Conservation (phyloP, 768 basidiomycete species). For the Agrocybe pediades region DNA sequence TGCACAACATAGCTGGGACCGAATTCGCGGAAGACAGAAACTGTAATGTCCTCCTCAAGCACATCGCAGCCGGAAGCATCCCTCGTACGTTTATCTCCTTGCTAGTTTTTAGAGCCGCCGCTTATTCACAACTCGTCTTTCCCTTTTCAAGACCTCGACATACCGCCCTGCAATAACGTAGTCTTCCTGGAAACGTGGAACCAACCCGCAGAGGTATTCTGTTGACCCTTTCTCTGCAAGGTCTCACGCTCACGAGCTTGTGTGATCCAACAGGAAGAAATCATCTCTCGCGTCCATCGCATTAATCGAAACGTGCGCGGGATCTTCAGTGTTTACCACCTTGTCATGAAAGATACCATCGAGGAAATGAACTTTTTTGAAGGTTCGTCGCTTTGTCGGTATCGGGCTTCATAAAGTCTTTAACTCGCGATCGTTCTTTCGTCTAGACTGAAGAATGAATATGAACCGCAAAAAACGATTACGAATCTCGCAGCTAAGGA, state of each 20-base stretch:
- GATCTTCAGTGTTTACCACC: background rate
- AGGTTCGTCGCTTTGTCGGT: no score
- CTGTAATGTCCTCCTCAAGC: no score
- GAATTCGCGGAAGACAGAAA: no score
- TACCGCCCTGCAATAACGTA: background rate
- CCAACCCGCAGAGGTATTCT: background rate
- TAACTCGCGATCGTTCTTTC: no score
- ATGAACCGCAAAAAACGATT: background rate
- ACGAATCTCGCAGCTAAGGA: background rate
- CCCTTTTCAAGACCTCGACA: background rate
- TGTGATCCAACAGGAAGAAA: background rate
- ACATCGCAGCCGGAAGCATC: no score
- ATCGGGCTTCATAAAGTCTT: no score
- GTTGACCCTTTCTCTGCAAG: background rate
- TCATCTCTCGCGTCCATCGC: background rate
- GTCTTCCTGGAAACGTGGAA: background rate
- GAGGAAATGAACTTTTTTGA: no score
- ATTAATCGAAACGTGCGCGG: background rate
- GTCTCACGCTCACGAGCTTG: background rate
- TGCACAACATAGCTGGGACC: no score
- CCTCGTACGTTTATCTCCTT: no score
- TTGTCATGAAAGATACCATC: background rate
- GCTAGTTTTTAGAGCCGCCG: no score
- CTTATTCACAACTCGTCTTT: no score
- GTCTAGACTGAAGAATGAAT: constrained; percentile 1